Evolutionary conservation across 768 basidiomycete genomes (phyloP).

Genomic region (Tulasnella sp.): DNA sequence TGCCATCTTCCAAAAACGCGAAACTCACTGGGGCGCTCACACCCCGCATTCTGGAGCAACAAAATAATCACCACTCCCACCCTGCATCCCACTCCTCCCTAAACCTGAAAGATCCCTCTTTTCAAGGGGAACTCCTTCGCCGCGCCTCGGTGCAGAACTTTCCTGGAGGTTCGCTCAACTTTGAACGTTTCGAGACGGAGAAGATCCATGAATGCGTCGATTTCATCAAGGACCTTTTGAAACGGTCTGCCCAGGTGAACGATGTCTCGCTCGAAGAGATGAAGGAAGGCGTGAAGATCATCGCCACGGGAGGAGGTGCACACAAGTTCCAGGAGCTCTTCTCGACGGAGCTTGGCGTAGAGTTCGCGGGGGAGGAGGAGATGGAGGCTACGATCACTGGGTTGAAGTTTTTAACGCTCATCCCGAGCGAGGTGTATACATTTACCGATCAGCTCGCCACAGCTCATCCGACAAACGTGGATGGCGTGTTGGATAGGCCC

Average conservation of each 20-base stretch:
- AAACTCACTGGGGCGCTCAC: slow-evolving; percentile 67
- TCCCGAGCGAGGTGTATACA: slow-evolving; percentile 96
- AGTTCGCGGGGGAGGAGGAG: slow-evolving; percentile 87
- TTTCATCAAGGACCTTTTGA: slow-evolving; percentile 81
- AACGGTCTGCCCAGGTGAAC: slow-evolving; percentile 74
- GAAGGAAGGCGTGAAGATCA: slow-evolving; percentile 86
- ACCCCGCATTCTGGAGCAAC: slow-evolving; percentile 49
- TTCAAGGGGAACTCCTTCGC: slow-evolving; percentile 52
- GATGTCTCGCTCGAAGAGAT: slow-evolving; percentile 82
- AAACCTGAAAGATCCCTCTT: slow-evolving; percentile 26
- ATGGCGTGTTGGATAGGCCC: slow-evolving; percentile 56
- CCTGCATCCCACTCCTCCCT: slow-evolving; percentile 5
- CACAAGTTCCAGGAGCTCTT: slow-evolving; percentile 88
- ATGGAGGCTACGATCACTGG: slow-evolving; percentile 99
- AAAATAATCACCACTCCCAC: slow-evolving; percentile 22
- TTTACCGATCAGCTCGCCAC: slow-evolving; percentile 94
- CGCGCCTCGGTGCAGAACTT: slow-evolving; percentile 67
- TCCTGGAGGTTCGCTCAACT: slow-evolving; percentile 94
- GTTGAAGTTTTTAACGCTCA: slow-evolving; percentile 87
- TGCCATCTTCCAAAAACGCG: slow-evolving; percentile 3
- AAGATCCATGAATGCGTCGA: slow-evolving; percentile 72
- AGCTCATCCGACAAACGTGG: slow-evolving; percentile 28
- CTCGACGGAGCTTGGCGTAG: slow-evolving; percentile 59
- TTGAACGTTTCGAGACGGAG: slow-evolving; percentile 91
- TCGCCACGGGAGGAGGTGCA: slow-evolving; percentile 96